Conservation (phyloP, 257 asterid species). For the Eustoma russellianum region DNA sequence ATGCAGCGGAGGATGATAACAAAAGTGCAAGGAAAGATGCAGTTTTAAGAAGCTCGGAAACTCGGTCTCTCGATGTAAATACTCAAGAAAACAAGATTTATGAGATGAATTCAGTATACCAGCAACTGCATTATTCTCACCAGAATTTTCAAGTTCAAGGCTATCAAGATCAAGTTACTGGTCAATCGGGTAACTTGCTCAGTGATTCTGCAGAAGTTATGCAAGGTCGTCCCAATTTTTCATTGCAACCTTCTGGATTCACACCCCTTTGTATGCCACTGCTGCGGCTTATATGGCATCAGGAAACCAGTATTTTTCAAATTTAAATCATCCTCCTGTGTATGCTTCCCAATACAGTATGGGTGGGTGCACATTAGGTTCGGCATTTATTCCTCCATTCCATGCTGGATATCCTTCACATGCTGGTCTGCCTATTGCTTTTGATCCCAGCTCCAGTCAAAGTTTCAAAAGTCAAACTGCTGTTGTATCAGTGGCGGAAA, state of each 20-base stretch:
- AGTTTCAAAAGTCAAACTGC: slow-evolving; percentile 43
- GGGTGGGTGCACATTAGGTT: slow-evolving; percentile 55
- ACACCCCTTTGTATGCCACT: slow-evolving; percentile 59
- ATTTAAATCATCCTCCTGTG: slow-evolving; percentile 39
- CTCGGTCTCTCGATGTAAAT: slow-evolving; percentile 27
- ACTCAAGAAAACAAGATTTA: slow-evolving; percentile 27
- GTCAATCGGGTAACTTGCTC: slow-evolving; percentile 19
- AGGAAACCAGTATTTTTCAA: slow-evolving; percentile 48
- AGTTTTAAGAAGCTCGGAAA: slow-evolving; percentile 20
- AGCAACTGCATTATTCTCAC: slow-evolving; percentile 35
- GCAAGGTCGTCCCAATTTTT: slow-evolving; percentile 22
- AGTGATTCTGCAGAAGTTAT: slow-evolving; percentile 19
- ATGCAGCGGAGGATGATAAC: slow-evolving; percentile 25
- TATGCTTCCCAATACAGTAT: slow-evolving; percentile 54
- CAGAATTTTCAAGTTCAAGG: slow-evolving; percentile 36
- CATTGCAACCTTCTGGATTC: slow-evolving; percentile 42
- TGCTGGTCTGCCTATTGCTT: slow-evolving; percentile 37
- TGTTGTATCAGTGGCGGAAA: slow-evolving; percentile 41
- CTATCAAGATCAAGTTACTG: slow-evolving; percentile 34
- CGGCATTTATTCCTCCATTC: slow-evolving; percentile 52
- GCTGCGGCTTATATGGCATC: slow-evolving; percentile 66
- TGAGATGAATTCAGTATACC: slow-evolving; percentile 25
- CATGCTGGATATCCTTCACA: slow-evolving; percentile 57
- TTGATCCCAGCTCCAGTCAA: slow-evolving; percentile 51
- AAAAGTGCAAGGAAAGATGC: slow-evolving; percentile 22